These are phyloP conservation scores for Talaromyces thailandensis DNA, from an alignment of 495 filamentous ascomycete species.

Conservation along the genomic window DNA sequence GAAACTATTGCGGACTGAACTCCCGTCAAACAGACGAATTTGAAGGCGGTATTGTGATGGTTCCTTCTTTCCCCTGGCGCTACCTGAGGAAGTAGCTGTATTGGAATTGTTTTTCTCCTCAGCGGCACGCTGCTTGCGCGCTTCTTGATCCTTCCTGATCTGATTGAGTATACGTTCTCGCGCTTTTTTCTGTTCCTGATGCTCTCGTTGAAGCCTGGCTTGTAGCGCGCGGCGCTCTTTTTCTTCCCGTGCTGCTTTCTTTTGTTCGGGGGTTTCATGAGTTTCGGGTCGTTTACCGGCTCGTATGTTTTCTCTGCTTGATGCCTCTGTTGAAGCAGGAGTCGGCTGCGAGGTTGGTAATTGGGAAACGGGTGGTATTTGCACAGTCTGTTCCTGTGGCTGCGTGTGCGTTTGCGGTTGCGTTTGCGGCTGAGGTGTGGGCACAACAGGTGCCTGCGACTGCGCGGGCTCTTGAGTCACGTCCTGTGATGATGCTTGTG, in stretches of 20 bases:
- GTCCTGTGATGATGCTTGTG: conserved; percentile 3
- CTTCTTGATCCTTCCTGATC: conserved; percentile 9
- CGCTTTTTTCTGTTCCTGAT: conserved; percentile 4
- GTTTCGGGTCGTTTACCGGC: not conserved
- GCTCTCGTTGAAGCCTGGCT: conserved; percentile 5
- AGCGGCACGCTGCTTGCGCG: conserved; percentile 27
- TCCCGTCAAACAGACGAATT: conserved; percentile 77
- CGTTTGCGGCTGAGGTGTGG: not conserved
- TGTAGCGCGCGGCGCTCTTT: not conserved
- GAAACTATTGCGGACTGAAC: conserved; percentile 66
- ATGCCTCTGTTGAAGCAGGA: not conserved
- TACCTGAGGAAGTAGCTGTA: not conserved
- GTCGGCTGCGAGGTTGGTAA: not conserved
- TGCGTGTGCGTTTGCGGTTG: not conserved
- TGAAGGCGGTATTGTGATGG: conserved; percentile 53
- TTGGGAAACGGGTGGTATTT: not conserved
- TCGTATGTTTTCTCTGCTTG: conserved; percentile 5
- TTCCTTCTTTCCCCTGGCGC: conserved; percentile 9
- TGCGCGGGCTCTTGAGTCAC: not conserved
- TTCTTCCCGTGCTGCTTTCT: conserved; percentile 8
- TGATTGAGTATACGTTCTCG: conserved; percentile 7
- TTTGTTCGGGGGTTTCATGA: not conserved
- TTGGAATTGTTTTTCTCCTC: conserved; percentile 25
- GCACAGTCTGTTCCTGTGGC: not conserved
- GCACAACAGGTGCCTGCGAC: not conserved